Base-by-base conservation (phyloP, 1,284 basidiomycete species). In the Fomitopsis schrenkii region DNA sequence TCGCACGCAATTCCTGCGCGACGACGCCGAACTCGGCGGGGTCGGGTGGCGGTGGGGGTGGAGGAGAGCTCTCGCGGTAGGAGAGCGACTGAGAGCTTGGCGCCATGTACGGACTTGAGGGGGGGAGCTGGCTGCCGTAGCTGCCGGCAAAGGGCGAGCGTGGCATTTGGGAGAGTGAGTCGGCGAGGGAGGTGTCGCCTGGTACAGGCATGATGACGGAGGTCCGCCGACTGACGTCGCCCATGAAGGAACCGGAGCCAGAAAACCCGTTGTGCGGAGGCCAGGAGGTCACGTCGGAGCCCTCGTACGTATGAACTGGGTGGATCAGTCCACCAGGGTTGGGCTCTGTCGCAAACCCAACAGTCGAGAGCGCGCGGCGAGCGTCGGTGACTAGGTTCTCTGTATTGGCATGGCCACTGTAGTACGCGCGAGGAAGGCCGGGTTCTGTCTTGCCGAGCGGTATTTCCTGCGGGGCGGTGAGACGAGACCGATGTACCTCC, bases 371-470 rank as follows among this genome's bases (percentile, higher is more conserved):
- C 35, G 79, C 80, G 63, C 81, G 83, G 64, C 85, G 77, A 0
- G 90, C 88, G 66, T 94, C 90, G 6, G 77, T 75, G 8, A 89
- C 79, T 3, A 90, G 77, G 53, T 79, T 76, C 59, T 88, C 83
- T 0, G 88, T 88, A 65, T 81, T 84, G 56, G 80, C 70, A 67
- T 89, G 83, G 0, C 84, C 85, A 19, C 79, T 79, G 73, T 97
- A 97, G 62, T 88, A 81, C 6, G 84, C 80, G 6, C 95, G 84
- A 3, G 88, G 83, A 60, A 91, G 80, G 14, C 95, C 95, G 3
- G 94, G 94, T 55, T 88, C 85, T 0, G 94, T 95, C 30, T 80
- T 76, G 17, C 91, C 87, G 61, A 94, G 83, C 0, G 94, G 89
- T 10, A 97, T 90, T 80, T 93, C 92, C 84, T 91, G 57, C 6